Evolutionary conservation across 805 yeast species (phyloP).

Genomic region (Kregervanrija delftensis): DNA sequence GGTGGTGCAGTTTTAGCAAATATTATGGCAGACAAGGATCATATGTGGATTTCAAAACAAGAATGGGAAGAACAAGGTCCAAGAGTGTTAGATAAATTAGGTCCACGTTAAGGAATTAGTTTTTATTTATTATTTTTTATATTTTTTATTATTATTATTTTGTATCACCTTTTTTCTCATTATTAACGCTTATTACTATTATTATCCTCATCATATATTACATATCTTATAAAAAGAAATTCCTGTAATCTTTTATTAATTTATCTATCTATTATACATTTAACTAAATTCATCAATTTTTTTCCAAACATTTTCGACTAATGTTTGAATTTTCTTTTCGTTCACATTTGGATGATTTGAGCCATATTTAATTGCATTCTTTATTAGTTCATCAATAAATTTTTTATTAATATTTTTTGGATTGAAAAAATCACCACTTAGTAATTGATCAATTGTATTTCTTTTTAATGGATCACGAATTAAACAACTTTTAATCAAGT

Average conservation of each 20-base stretch:
- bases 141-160: neutral
- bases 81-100: slow-evolving; percentile 75
- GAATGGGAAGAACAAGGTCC: slow-evolving; percentile 99
- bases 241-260: too few relatives aligned
- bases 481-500: slow-evolving; percentile 66
- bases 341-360: slow-evolving; percentile 28
- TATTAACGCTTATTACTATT: neutral
- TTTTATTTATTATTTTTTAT: neutral
- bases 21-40: slow-evolving; percentile 97
- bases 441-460: slow-evolving; percentile 54
- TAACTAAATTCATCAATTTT: slow-evolving; percentile 35
- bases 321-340: slow-evolving; percentile 32
- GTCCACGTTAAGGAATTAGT: slow-evolving; percentile 61
- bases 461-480: slow-evolving; percentile 63
- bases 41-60: slow-evolving; percentile 93
- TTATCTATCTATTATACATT: slow-evolving; percentile 8
- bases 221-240: too few relatives aligned
- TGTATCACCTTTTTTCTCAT: neutral
- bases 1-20: slow-evolving; percentile 98
- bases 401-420: slow-evolving; percentile 68
- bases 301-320: slow-evolving; percentile 55
- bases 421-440: slow-evolving; percentile 56
- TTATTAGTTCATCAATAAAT: slow-evolving; percentile 63
- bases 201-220: too few relatives aligned
- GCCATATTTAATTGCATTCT: slow-evolving; percentile 74